A percentile compares a stretch with the other conserved stretches of the same genome.
These are phyloP conservation scores for Penicillium samsonianum DNA, from an alignment of 495 filamentous ascomycete species.

Conservation along the genomic window DNA sequence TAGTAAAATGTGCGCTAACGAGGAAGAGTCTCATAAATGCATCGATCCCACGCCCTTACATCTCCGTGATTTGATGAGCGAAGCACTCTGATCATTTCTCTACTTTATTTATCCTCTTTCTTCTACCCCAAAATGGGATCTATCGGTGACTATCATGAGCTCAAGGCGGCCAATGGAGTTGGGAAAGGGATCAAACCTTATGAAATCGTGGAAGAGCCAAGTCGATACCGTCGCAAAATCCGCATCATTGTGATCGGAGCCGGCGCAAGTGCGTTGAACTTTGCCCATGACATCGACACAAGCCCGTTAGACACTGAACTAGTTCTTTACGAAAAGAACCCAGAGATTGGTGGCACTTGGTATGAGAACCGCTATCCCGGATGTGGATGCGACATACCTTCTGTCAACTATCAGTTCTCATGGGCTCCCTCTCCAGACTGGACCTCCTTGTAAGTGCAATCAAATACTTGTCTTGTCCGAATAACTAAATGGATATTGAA, in stretches of 20 bases:
- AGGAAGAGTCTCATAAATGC: conserved; percentile 9
- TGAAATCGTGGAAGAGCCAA: conserved; percentile 41
- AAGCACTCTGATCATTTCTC: conserved; percentile 1
- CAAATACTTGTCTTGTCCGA: not conserved
- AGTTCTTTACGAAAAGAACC: conserved; percentile 44
- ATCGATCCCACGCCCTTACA: conserved; percentile 2
- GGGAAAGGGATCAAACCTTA: conserved; percentile 20
- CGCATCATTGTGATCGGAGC: conserved; percentile 43
- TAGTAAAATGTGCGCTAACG: not conserved
- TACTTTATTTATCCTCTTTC: not conserved
- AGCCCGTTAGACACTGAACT: conserved; percentile 40
- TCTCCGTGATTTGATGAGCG: conserved; percentile 3
- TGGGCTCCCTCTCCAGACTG: conserved; percentile 31
- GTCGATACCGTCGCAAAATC: conserved; percentile 37
- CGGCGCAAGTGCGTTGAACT: conserved; percentile 42
- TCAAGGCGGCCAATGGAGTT: conserved; percentile 5
- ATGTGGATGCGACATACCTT: conserved; percentile 43
- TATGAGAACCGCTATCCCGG: conserved; percentile 63
- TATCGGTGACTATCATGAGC: conserved; percentile 13
- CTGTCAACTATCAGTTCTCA: conserved; percentile 40
- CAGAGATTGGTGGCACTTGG: conserved; percentile 53
- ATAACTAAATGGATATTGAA: not conserved
- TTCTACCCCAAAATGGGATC: conserved; percentile 10
- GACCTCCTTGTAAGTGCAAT: conserved; percentile 23
- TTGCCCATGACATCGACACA: conserved; percentile 44